Base-by-base conservation (phyloP, 2,329 filamentous ascomycete genomes). In the Alternaria sp. region DNA sequence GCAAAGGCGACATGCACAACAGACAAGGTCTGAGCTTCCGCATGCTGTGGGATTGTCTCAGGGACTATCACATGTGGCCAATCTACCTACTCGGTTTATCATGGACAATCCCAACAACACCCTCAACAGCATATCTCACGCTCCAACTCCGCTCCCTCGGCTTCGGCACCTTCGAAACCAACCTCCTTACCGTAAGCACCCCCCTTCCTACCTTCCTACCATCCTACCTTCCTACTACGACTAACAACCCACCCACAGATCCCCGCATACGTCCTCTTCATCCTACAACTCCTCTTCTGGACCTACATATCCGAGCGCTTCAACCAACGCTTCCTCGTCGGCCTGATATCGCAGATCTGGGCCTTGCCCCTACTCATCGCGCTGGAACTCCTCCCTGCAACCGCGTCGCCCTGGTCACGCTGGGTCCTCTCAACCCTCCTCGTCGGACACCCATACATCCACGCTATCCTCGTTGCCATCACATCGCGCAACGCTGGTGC, bases 1-100 rank as follows among this genome's bases (percentile, higher is more conserved):
- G 82, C 50, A 88, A 88, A 66, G 86, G 86, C n/a, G 84, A 83
- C 64, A 88, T 89, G 87, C 86, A 88, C 75, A 89, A 89, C 66
- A 81, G 87, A 4, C 85, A 89, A 72, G 84, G 84, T 0, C 75
- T 89, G 6, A 83, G 80, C 0, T 75, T 80, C 0, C 74, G 68
- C 26, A 83, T 86, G 76, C 78, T 88, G 14, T 85, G 83, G 80
- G 67, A 84, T 12, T 84, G 83, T 25, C 65, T 87, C 9, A 80
- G 74, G 12, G 86, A 88, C 72, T 88, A 85, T 64, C 85, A 88
- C 63, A 85, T 88, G 83, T 88, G 76, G 76, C 79, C 79, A 0
- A 80, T 81, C 20, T 81, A 80, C 61, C 46, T 77, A 4, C 64
- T 81, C 10, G 78, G 80, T 9, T 59, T 81, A 2, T 65, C 71